phyloP scores from a whole-genome alignment of 495 filamentous ascomycete genomes.

The Penicillium arizonense region DNA sequence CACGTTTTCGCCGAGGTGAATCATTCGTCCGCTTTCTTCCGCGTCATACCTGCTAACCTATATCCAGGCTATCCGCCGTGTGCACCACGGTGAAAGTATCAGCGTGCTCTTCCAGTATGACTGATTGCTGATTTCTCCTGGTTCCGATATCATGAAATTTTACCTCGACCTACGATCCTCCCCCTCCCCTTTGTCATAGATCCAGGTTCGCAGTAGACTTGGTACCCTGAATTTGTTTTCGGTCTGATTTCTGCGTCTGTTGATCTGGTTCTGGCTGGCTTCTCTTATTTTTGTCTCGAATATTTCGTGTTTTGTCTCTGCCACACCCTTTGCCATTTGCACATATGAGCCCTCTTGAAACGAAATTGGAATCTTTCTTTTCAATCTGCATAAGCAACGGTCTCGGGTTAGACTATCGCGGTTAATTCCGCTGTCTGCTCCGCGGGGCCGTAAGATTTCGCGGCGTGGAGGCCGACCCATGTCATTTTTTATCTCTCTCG shows the following conservation, averaged over 20 bases:
- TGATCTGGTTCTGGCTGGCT: constrained; percentile 11
- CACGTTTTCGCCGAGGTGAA: constrained; percentile 88
- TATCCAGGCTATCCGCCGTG: constrained; percentile 82
- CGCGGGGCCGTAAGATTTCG: not conserved
- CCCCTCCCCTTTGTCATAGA: constrained; percentile 15
- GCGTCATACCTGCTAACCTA: constrained; percentile 16
- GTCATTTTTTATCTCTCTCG: not conserved
- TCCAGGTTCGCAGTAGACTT: constrained; percentile 19
- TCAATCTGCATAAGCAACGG: not conserved
- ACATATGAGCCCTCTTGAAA: constrained; percentile 16
- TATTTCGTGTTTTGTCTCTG: constrained; percentile 9
- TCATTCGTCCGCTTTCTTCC: constrained; percentile 7
- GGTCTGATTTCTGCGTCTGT: constrained; percentile 9
- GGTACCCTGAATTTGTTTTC: constrained; percentile 8
- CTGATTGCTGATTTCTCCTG: constrained; percentile 28
- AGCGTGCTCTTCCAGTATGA: constrained; percentile 95
- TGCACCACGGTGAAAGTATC: constrained; percentile 98
- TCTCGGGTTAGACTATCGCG: constrained; percentile 1
- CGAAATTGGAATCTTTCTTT: constrained; percentile 6
- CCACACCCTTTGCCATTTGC: constrained; percentile 12
- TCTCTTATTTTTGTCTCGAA: not conserved
- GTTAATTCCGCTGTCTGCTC: not conserved
- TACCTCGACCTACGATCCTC: not conserved
- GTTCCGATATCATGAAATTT: constrained; percentile 11
- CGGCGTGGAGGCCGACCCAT: not conserved